phyloP scores from a whole-genome alignment of 768 basidiomycete genomes.

The Tremella mesenterica region DNA sequence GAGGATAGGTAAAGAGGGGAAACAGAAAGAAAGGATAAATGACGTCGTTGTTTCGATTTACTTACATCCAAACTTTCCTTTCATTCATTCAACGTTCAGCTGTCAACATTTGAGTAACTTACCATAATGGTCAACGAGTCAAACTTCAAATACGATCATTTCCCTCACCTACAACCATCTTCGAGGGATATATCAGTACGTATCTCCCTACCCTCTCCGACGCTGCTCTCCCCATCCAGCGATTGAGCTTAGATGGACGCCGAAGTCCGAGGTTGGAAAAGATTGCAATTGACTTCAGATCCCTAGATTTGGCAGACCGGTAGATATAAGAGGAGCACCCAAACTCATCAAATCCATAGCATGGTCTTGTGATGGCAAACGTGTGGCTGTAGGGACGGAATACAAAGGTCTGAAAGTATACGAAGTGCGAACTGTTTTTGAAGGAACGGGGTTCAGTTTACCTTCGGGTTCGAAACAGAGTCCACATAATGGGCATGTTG shows the following conservation, averaged over 20 bases:
- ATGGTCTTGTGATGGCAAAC: slow-evolving; percentile 30
- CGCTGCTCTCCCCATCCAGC: neutral
- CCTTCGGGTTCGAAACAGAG: slow-evolving; percentile 19
- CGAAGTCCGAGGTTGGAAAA: too few species aligned
- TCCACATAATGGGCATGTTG: slow-evolving; percentile 34
- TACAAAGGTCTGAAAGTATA: slow-evolving; percentile 26
- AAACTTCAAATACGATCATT: slow-evolving; percentile 11
- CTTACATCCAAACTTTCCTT: neutral
- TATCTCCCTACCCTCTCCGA: neutral
- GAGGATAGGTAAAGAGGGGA: too few species aligned
- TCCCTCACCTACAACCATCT: slow-evolving; percentile 5
- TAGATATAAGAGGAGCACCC: slow-evolving; percentile 22
- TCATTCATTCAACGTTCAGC: neutral
- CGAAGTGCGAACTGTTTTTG: slow-evolving; percentile 9
- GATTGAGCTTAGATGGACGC: neutral
- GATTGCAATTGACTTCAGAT: slow-evolving; percentile 6
- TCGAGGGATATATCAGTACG: slow-evolving; percentile 11
- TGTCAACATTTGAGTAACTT: neutral
- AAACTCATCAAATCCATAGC: slow-evolving; percentile 28
- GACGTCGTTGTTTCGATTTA: neutral
- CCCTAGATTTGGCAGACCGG: slow-evolving; percentile 22
- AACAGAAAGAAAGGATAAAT: neutral
- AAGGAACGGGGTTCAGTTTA: slow-evolving; percentile 14
- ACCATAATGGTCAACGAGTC: neutral
- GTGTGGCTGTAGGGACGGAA: slow-evolving; percentile 32